Evolutionary conservation across 1,284 basidiomycete species (phyloP).

Genomic region (Testicularia cyperi): DNA sequence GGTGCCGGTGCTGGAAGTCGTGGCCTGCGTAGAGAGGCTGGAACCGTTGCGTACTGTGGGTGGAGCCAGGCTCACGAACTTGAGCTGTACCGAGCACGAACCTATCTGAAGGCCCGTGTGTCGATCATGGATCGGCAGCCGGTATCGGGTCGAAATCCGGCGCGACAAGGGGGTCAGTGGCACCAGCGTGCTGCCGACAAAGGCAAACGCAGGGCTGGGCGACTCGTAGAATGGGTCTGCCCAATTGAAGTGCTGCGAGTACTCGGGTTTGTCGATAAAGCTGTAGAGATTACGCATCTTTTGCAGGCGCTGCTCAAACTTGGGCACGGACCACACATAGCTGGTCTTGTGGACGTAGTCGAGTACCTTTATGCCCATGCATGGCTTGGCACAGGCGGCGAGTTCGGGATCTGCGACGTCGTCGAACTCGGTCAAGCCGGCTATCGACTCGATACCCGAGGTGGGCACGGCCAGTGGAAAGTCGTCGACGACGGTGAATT

Average conservation of each 20-base stretch:
- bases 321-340: slow-evolving; percentile 76
- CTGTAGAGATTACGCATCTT: slow-evolving; percentile 91
- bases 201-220: slow-evolving; percentile 66
- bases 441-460: slow-evolving; percentile 77
- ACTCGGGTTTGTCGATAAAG: slow-evolving; percentile 89
- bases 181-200: slow-evolving; percentile 79
- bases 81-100: slow-evolving; percentile 39
- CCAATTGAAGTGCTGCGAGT: slow-evolving; percentile 75
- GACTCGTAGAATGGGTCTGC: slow-evolving; percentile 81
- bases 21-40: not conserved
- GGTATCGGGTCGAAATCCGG: slow-evolving; percentile 61
- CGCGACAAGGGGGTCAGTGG: slow-evolving; percentile 79
- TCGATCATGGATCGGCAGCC: slow-evolving; percentile 34
- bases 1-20: slow-evolving; percentile 1
- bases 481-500: slow-evolving; percentile 84
- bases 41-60: not conserved
- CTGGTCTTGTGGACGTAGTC: slow-evolving; percentile 41
- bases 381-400: slow-evolving; percentile 64
- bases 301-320: slow-evolving; percentile 81
- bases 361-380: slow-evolving; percentile 84
- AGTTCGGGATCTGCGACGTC: slow-evolving; percentile 63
- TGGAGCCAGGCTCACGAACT: slow-evolving; percentile 44
- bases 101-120: slow-evolving; percentile 34
- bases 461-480: slow-evolving; percentile 76
- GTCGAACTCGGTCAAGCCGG: slow-evolving; percentile 83